Percentiles rank a stretch among this genome's conserved stretches.
Evolutionary conservation across 768 basidiomycete genomes (phyloP).

Genomic region (Boletales sp.): DNA sequence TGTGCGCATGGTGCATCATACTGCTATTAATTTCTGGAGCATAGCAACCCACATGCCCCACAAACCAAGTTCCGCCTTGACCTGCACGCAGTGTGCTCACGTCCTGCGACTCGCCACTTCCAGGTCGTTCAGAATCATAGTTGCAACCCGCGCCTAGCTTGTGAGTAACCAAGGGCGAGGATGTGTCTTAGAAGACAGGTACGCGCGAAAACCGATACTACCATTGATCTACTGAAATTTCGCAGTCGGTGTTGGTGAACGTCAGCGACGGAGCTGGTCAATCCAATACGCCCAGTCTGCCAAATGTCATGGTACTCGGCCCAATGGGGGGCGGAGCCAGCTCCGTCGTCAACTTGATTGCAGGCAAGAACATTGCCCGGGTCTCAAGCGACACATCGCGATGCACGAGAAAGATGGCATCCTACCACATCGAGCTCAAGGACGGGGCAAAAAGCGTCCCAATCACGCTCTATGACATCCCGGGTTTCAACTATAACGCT

Average conservation of each 20-base stretch:
- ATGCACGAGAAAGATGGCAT: slow-evolving; percentile 15
- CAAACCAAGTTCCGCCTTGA: background rate
- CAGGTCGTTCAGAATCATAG: background rate
- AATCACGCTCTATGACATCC: slow-evolving; percentile 22
- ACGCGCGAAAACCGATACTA: background rate
- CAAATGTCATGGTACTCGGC: slow-evolving; percentile 25
- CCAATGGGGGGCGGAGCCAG: slow-evolving; percentile 25
- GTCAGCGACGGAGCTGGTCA: background rate
- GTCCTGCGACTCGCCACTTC: background rate
- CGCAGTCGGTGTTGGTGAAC: slow-evolving; percentile 5
- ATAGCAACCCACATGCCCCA: slow-evolving; percentile 6
- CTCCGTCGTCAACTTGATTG: slow-evolving; percentile 30
- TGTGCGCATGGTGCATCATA: slow-evolving; percentile 10
- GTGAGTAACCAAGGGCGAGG: background rate
- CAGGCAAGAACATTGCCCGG: slow-evolving; percentile 14
- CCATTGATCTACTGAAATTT: background rate
- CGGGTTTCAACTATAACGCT: slow-evolving; percentile 17
- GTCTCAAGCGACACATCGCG: slow-evolving; percentile 17
- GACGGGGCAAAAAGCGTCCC: slow-evolving; percentile 6
- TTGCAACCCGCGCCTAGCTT: background rate
- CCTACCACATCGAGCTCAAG: slow-evolving; percentile 15
- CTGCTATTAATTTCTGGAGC: background rate
- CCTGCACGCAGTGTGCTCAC: background rate
- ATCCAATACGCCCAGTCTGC: slow-evolving; percentile 1
- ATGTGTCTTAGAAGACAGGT: slow-evolving; percentile 21